A percentile compares a stretch with the other conserved stretches of the same genome.
Conservation (phyloP, 495 filamentous ascomycete genomes). For the Darksidea phi region DNA sequence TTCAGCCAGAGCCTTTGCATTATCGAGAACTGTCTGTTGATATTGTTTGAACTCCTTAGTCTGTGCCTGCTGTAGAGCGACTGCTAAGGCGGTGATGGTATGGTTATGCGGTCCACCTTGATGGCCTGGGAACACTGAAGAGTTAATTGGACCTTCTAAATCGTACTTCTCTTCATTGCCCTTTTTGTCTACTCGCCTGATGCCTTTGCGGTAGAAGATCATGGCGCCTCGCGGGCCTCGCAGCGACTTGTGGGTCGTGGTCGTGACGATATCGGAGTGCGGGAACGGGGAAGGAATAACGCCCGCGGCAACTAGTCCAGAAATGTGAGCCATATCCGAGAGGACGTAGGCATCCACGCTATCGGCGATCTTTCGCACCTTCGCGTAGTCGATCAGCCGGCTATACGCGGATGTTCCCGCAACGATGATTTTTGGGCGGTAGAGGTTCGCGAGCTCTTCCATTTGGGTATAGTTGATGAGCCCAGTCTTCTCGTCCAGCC, state of each 20-base stretch:
- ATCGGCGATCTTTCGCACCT: constrained; percentile 96
- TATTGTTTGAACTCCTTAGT: constrained; percentile 95
- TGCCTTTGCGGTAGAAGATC: constrained; percentile 99
- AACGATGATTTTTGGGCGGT: constrained; percentile 92
- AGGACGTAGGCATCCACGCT: constrained; percentile 92
- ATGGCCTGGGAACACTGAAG: constrained; percentile 98
- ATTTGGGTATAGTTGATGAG: constrained; percentile 96
- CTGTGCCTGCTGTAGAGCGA: constrained; percentile 92
- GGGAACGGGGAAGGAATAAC: constrained; percentile 94
- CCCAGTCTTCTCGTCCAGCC: constrained; percentile 85
- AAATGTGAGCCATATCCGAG: constrained; percentile 99
- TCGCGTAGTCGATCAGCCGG: constrained; percentile 93
- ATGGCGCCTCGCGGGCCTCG: constrained; percentile 98
- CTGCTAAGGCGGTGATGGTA: constrained; percentile 97
- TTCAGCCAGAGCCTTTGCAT: constrained; percentile 84
- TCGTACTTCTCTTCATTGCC: constrained; percentile 91
- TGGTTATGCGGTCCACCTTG: constrained; percentile 99
- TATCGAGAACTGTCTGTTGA: constrained; percentile 87
- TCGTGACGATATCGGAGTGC: constrained; percentile 95
- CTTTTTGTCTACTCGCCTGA: constrained; percentile 84
- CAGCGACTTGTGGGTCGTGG: constrained; percentile 99
- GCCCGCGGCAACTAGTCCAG: constrained; percentile 86
- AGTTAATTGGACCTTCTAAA: constrained; percentile 95
- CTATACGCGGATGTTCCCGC: constrained; percentile 99
- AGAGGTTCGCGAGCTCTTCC: constrained; percentile 88